Evolutionary conservation across 805 yeast genomes (phyloP), one percentile per base, ranked within the genome.

Genomic region (Pichia pseudocactophila): DNA sequence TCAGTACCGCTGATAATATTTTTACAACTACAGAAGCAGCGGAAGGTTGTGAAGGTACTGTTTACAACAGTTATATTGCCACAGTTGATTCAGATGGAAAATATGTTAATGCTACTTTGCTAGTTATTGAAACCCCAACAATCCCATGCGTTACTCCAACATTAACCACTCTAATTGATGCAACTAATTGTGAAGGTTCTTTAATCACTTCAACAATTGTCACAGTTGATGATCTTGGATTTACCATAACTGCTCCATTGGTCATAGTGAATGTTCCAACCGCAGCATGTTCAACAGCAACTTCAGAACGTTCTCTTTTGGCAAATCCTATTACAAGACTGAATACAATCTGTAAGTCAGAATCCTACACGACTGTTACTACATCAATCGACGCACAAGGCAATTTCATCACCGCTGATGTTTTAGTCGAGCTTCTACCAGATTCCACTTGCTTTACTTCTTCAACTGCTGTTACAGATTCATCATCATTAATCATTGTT

Each of bases 101-200:
- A 35, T 35, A 35, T 26, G 17, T 35, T 6, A 35, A 35, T 35
- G 43, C 39, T 7, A 35, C 39, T 13, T 35, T 40, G 22, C 31
- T 40, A 15, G 36, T 40, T 17, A 16, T 35, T 34, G 43, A 40
- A 35, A 35, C 39, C 4, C 43, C 43, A 30, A 33, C 35, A n/a
- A 11, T 35, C 9, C 15, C 26, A 30, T 40, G 39, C 35, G 22
- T 25, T 9, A 7, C 35, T 15, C 35, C 43, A 35, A 40, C 39
- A 9, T 16, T 34, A 9, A 28, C 32, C 3, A 35, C 43, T 7
- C 26, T 15, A 3, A 17, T 35, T 22, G 20, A 17, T 10, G 43
- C 43, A 3, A 8, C 30, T 15, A 30, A 34, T 17, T 40, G 43
- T 28, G 17, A 22, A 11, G 17, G n/a, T n/a, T 7, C 43, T 15